phyloP scores from a whole-genome alignment of 208 protist genomes.

The Crithidia thermophila region DNA sequence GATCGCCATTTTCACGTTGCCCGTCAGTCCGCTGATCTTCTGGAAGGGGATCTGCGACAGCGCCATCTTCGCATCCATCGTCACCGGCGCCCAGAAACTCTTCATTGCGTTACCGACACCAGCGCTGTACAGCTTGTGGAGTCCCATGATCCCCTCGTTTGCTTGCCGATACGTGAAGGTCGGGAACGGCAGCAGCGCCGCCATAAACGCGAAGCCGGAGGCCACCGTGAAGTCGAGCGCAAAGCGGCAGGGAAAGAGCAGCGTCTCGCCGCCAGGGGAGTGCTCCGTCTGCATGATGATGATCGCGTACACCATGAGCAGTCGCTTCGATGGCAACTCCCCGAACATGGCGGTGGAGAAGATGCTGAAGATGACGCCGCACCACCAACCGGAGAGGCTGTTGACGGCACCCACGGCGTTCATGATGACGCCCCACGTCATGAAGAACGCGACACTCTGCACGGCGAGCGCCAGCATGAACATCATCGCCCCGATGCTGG shows the following conservation, averaged over 20 bases:
- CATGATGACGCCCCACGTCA: slow-evolving; percentile 52
- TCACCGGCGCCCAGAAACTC: slow-evolving; percentile 54
- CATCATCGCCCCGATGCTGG: slow-evolving; percentile 45
- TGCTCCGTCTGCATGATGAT: slow-evolving; percentile 74
- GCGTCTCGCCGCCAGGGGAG: slow-evolving; percentile 23
- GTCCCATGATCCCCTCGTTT: slow-evolving; percentile 31
- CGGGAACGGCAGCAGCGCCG: slow-evolving; percentile 49
- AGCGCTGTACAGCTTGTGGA: slow-evolving; percentile 58
- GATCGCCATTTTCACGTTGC: slow-evolving; percentile 24
- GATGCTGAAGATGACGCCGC: slow-evolving; percentile 40
- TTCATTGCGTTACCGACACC: slow-evolving; percentile 61
- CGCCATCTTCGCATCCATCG: slow-evolving; percentile 50
- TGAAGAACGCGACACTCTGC: slow-evolving; percentile 32
- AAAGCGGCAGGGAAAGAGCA: slow-evolving; percentile 39
- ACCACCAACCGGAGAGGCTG: slow-evolving; percentile 65
- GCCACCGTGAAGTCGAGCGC: slow-evolving; percentile 54
- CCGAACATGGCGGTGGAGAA: slow-evolving; percentile 49
- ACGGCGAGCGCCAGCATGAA: slow-evolving; percentile 30
- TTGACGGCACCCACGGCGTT: slow-evolving; percentile 41
- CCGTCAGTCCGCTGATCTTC: slow-evolving; percentile 36
- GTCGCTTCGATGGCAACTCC: slow-evolving; percentile 50
- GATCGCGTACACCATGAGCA: slow-evolving; percentile 55
- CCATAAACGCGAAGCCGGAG: slow-evolving; percentile 30
- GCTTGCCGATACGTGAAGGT: slow-evolving; percentile 41
- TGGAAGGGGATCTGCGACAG: slow-evolving; percentile 49